Conservation (phyloP, 306 rosid species). For the Gleditsia sinensis region DNA sequence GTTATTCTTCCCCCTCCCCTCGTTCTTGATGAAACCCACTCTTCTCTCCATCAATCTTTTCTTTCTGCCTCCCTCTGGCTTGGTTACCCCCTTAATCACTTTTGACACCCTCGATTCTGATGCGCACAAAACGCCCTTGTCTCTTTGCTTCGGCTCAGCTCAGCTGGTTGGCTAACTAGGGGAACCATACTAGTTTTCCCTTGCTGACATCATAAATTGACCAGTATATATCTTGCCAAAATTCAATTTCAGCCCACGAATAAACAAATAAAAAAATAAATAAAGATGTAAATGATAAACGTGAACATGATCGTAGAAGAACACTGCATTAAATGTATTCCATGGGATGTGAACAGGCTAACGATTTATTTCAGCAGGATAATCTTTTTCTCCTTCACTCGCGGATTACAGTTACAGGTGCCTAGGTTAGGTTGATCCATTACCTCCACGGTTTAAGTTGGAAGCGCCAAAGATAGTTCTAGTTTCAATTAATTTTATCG, state of each 20-base stretch:
- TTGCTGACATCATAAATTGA: too few relatives aligned
- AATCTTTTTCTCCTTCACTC: background rate
- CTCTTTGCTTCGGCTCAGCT: too few relatives aligned
- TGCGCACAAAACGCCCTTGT: conserved; percentile 40
- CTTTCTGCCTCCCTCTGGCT: background rate
- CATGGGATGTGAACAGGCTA: background rate
- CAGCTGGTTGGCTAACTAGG: too few relatives aligned
- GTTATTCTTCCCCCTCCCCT: conserved; percentile 49
- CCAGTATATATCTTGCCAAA: background rate
- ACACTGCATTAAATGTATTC: background rate
- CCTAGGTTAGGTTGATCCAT: too few relatives aligned
- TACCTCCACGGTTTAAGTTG: background rate
- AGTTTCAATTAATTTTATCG: background rate
- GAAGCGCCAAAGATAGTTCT: background rate
- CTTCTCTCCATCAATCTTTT: conserved; percentile 25
- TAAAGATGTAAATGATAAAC: too few relatives aligned
- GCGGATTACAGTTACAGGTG: background rate
- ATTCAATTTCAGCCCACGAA: background rate
- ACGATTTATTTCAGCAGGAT: too few relatives aligned
- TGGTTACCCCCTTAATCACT: background rate
- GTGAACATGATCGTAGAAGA: too few relatives aligned
- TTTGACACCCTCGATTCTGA: conserved; percentile 52
- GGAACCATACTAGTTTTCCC: too few relatives aligned
- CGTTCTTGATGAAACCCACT: conserved; percentile 57
- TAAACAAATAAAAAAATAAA: too few relatives aligned